These are phyloP conservation scores for Fusarium lyarnte DNA, from an alignment of 2,329 filamentous ascomycete species.

Conservation along the genomic window DNA sequence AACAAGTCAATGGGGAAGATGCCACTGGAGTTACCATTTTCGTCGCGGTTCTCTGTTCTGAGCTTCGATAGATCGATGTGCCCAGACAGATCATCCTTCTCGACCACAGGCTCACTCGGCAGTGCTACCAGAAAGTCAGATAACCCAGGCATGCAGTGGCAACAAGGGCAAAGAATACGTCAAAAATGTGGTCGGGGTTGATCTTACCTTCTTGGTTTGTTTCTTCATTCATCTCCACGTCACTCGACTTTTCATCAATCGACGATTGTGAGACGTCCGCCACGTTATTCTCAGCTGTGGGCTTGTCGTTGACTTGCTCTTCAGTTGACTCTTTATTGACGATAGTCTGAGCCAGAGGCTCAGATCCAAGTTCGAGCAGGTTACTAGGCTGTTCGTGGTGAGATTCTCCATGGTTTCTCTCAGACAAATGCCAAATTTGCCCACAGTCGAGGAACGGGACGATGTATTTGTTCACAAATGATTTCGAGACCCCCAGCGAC, in stretches of 20 bases:
- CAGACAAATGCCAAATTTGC: neutral
- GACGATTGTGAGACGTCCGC: too few species aligned
- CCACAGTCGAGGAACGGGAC: neutral
- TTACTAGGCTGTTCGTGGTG: neutral
- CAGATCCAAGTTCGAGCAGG: neutral
- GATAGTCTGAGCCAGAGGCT: neutral
- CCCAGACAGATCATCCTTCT: neutral
- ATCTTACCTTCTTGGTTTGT: neutral
- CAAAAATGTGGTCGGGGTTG: neutral
- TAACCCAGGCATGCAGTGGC: neutral
- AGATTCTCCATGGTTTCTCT: rapidly evolving
- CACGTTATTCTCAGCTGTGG: neutral
- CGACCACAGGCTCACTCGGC: neutral
- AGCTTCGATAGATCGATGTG: neutral
- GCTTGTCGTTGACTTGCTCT: too few species aligned
- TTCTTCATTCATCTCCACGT: neutral
- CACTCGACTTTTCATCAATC: neutral
- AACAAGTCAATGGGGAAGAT: neutral
- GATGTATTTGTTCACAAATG: constrained; percentile 1
- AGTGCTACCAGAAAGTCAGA: neutral
- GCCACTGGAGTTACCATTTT: neutral
- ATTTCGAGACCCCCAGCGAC: neutral
- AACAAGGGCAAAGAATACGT: neutral
- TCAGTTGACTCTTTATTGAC: too few species aligned
- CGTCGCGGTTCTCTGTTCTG: neutral